A percentile compares a stretch with the other conserved stretches of the same genome.
Evolutionary conservation across 768 basidiomycete species (phyloP).

Genomic region (Hypholoma fasciculare): DNA sequence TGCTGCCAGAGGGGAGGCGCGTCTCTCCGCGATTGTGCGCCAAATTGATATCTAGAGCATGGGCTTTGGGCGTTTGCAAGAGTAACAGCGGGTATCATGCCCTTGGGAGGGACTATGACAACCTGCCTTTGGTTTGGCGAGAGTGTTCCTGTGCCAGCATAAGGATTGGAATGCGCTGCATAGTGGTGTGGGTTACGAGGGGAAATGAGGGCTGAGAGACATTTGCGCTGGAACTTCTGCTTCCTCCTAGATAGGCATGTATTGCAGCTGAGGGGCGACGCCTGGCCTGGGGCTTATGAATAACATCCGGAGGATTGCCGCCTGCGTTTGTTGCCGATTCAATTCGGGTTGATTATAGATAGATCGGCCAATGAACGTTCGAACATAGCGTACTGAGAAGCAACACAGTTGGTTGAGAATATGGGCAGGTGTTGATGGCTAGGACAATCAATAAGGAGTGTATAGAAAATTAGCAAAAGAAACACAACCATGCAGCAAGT

Average conservation of each 20-base stretch:
- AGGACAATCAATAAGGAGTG: too few species aligned
- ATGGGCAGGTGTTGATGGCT: too few species aligned
- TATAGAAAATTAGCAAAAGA: too few species aligned
- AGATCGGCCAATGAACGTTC: too few species aligned
- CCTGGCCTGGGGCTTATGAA: not conserved
- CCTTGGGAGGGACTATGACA: not conserved
- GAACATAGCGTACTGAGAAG: too few species aligned
- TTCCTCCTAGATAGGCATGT: conserved; percentile 20
- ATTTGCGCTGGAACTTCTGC: not conserved
- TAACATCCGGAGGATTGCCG: conserved; percentile 12
- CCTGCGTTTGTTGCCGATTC: too few species aligned
- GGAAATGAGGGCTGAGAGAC: not conserved
- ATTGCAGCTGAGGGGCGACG: conserved; percentile 8
- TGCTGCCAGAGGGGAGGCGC: conserved; percentile 17
- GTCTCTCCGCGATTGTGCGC: conserved; percentile 3
- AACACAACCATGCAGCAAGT: too few species aligned
- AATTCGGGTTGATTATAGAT: too few species aligned
- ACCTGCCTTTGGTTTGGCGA: not conserved
- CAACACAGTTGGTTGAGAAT: too few species aligned
- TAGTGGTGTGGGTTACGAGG: conserved; percentile 11
- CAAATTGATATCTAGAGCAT: conserved; percentile 6
- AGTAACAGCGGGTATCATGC: not conserved
- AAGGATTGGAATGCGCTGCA: conserved; percentile 2
- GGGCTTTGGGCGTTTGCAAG: not conserved
- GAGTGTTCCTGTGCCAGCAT: not conserved